Evolutionary conservation across 805 yeast species (phyloP).

Genomic region (Schwanniomyces sp.): DNA sequence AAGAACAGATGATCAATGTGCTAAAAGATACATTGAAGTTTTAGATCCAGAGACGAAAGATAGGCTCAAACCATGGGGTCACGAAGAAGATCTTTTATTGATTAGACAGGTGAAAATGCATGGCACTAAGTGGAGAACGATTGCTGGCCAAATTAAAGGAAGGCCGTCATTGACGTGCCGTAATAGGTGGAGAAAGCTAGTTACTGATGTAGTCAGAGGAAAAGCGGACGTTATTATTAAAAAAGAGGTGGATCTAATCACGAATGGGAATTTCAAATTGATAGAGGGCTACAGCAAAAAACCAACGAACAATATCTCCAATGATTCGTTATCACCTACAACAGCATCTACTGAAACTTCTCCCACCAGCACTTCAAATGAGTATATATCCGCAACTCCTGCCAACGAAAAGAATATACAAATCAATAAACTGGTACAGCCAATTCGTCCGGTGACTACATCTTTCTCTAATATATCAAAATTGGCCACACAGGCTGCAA

Average conservation of each 20-base stretch:
- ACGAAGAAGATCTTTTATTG: slow-evolving; percentile 71
- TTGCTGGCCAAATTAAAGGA: slow-evolving; percentile 67
- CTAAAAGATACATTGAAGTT: slow-evolving; percentile 86
- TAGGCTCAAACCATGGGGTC: slow-evolving; percentile 75
- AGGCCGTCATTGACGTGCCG: slow-evolving; percentile 89
- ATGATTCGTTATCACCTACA: neutral
- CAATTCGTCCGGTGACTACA: neutral
- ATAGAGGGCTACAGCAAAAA: slow-evolving; percentile 1
- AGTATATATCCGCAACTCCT: neutral
- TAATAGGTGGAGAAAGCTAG: slow-evolving; percentile 87
- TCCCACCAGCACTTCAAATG: slow-evolving; percentile 1
- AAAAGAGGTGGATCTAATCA: slow-evolving; percentile 57
- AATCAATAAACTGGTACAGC: neutral
- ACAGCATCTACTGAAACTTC: neutral
- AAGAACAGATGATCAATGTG: slow-evolving; percentile 93
- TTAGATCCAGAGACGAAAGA: slow-evolving; percentile 79
- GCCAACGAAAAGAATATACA: neutral
- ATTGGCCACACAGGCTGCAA: neutral
- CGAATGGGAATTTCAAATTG: slow-evolving; percentile 18
- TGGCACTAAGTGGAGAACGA: slow-evolving; percentile 90
- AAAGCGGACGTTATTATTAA: slow-evolving; percentile 56
- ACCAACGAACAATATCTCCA: neutral
- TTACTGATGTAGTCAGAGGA: slow-evolving; percentile 70
- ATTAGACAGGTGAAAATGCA: slow-evolving; percentile 64
- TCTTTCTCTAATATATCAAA: neutral